phyloP scores from a whole-genome alignment of 352 stramenopile species.

The Phytophthora pseudosyringae region DNA sequence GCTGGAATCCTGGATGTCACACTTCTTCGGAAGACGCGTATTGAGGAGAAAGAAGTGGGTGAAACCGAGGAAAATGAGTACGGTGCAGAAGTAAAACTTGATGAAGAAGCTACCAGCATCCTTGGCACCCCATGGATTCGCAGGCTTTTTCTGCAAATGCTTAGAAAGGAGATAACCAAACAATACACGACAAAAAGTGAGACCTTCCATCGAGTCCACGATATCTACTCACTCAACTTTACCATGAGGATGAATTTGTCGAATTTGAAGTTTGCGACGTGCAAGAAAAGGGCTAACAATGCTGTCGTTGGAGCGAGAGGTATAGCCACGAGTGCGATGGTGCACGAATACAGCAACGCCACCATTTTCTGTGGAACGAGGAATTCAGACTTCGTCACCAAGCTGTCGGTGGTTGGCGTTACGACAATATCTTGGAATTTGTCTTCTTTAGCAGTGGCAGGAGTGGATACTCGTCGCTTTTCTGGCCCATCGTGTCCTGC shows the following conservation, averaged over 20 bases:
- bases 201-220: neutral
- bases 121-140: slow-evolving; percentile 73
- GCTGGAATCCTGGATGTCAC: slow-evolving; percentile 54
- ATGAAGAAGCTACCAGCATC: slow-evolving; percentile 87
- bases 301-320: slow-evolving; percentile 67
- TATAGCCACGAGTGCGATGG: slow-evolving; percentile 73
- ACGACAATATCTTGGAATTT: neutral
- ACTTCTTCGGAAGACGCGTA: slow-evolving; percentile 58
- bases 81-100: slow-evolving; percentile 86
- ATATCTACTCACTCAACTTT: slow-evolving; percentile 1
- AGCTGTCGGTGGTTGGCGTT: neutral
- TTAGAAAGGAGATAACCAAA: slow-evolving; percentile 15
- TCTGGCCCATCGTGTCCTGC: neutral
- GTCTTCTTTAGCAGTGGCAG: slow-evolving; percentile 1
- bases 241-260: slow-evolving; percentile 79
- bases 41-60: slow-evolving; percentile 70
- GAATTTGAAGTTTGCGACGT: slow-evolving; percentile 85
- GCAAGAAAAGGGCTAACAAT: slow-evolving; percentile 58
- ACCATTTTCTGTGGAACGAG: slow-evolving; percentile 86
- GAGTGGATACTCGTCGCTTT: neutral
- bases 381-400: slow-evolving; percentile 65
- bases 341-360: slow-evolving; percentile 79
- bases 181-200: neutral
- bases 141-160: slow-evolving; percentile 78
- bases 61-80: slow-evolving; percentile 66